These are phyloP conservation scores for Aspergillus udagawae DNA, from an alignment of 2,329 filamentous ascomycete species.

Conservation along the genomic window DNA sequence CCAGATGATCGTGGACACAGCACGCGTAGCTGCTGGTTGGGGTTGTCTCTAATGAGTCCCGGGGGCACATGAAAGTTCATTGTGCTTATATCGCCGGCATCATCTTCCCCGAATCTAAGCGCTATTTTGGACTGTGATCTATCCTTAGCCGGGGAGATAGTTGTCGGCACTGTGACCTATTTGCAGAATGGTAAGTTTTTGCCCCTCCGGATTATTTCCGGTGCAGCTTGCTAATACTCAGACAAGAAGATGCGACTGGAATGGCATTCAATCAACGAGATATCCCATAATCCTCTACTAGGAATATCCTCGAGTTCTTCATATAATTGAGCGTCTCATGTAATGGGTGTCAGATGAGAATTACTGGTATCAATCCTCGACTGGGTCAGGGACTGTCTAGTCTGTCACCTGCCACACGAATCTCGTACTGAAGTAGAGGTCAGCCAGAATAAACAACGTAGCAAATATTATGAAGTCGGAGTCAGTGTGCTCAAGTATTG, in stretches of 20 bases:
- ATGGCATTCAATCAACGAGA: background rate
- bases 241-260: background rate
- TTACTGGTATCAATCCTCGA: background rate
- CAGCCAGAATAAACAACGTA: background rate
- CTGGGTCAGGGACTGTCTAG: background rate
- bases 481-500: background rate
- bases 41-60: background rate
- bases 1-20: background rate
- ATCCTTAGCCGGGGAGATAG: constrained; percentile 10
- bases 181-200: constrained; percentile 22
- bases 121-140: background rate
- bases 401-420: background rate
- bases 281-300: background rate
- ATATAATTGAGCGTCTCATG: no score
- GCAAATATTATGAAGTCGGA: background rate
- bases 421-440: background rate
- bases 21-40: background rate
- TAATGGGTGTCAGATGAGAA: background rate
- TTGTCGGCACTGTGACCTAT: constrained; percentile 27
- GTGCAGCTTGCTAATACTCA: background rate
- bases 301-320: background rate
- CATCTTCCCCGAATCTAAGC: constrained; percentile 1
- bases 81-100: constrained; percentile 15
- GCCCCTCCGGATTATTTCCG: background rate
- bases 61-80: background rate